Percentiles rank a stretch among this genome's conserved stretches.
Evolutionary conservation across 2,329 filamentous ascomycete species (phyloP).

Genomic region (Colletotrichum shisoi): DNA sequence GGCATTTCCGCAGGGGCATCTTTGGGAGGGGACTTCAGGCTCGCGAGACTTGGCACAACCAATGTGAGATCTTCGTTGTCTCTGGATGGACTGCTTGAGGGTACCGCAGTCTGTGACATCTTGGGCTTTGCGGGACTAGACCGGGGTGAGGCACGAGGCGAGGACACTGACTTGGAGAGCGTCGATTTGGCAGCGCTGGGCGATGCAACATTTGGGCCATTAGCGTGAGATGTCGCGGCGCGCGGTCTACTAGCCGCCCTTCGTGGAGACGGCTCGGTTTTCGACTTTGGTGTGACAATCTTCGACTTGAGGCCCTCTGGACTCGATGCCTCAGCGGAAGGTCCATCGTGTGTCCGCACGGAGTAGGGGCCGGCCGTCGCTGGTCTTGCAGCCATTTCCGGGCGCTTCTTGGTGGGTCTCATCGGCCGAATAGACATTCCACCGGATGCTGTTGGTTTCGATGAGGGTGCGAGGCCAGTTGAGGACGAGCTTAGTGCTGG

Average conservation of each 20-base stretch:
- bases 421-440: slow-evolving; percentile 71
- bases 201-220: slow-evolving; percentile 60
- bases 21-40: slow-evolving; percentile 43
- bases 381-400: slow-evolving; percentile 66
- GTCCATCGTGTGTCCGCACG: slow-evolving; percentile 61
- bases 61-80: slow-evolving; percentile 64
- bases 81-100: slow-evolving; percentile 57
- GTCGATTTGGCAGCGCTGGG: slow-evolving; percentile 50
- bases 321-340: slow-evolving; percentile 54
- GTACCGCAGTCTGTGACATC: slow-evolving; percentile 43
- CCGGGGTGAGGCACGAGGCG: slow-evolving; percentile 50
- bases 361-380: slow-evolving; percentile 73
- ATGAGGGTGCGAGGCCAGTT: slow-evolving; percentile 47
- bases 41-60: slow-evolving; percentile 58
- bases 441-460: slow-evolving; percentile 57
- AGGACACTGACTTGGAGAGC: slow-evolving; percentile 35
- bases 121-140: slow-evolving; percentile 54
- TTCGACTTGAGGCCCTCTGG: slow-evolving; percentile 59
- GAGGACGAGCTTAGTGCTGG: slow-evolving; percentile 46
- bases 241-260: slow-evolving; percentile 57
- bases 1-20: slow-evolving; percentile 45
- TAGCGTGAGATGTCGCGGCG: slow-evolving; percentile 57
- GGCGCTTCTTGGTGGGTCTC: slow-evolving; percentile 65
- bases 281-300: slow-evolving; percentile 59
- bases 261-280: slow-evolving; percentile 60